phyloP scores from a whole-genome alignment of 345 rosid genomes.

The Citrus sp. region DNA sequence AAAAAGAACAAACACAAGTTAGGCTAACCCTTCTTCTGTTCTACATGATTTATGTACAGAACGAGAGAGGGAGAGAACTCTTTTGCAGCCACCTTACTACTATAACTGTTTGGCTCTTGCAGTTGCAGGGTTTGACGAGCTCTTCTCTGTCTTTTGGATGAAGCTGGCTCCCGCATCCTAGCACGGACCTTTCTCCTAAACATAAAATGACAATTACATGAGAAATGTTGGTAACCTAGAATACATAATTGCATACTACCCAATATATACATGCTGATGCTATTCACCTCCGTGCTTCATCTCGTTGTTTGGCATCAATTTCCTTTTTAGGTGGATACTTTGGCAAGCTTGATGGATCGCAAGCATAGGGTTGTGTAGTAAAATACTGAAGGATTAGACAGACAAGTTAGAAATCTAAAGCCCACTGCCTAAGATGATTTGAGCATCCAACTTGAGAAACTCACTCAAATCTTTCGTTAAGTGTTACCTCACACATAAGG shows the following conservation, averaged over 20 bases:
- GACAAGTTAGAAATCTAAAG: neutral
- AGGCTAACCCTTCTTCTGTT: neutral
- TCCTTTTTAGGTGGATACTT: constrained; percentile 77
- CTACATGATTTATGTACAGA: neutral
- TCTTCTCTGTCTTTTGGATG: constrained; percentile 45
- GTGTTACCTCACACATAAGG: constrained; percentile 51
- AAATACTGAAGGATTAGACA: constrained; percentile 43
- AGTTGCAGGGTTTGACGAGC: constrained; percentile 31
- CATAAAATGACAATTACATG: constrained; percentile 3
- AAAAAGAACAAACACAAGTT: neutral
- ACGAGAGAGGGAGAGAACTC: constrained; percentile 31
- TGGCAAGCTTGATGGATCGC: constrained; percentile 70
- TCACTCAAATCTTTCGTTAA: neutral
- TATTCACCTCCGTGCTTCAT: constrained; percentile 52
- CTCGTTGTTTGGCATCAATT: constrained; percentile 68
- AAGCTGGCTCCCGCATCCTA: constrained; percentile 38
- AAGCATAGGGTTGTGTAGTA: constrained; percentile 53
- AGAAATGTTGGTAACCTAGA: neutral
- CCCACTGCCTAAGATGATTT: neutral
- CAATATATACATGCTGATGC: neutral
- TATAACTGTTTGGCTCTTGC: constrained; percentile 30
- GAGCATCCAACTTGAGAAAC: neutral
- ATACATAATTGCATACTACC: neutral
- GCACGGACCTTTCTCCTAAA: constrained; percentile 52
- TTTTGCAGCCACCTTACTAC: constrained; percentile 29